Evolutionary conservation across 106 monocot species (phyloP), one percentile per base, ranked within the genome.

Genomic region (Gastrodia elata): DNA sequence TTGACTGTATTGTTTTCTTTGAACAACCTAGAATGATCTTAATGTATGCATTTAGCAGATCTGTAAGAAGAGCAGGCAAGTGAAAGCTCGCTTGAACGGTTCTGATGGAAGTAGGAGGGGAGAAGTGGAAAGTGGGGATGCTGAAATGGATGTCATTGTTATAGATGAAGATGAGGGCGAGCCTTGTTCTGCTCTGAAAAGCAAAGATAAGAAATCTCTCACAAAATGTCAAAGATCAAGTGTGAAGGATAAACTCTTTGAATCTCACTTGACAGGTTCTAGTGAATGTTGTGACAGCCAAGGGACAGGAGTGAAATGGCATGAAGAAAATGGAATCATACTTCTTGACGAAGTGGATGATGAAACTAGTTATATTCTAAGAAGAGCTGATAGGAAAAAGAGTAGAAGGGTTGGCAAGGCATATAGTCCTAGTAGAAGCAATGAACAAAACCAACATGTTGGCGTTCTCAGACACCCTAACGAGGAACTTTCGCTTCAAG

Each of bases 21-120:
- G 15, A 24, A 67, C 37, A 55, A 37, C 37, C 37, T 36, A 5
- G 67, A 67, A 20, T 38, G 37, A 38, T 37, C 20, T 35, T 5
- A 33, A 67, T 36, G 35, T 4, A 49, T 5, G 15, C 16, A 8
- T 38, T 38, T 48, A 15, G 33, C 65, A 56, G 61, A 55, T 4
- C 8, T 5, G 25, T 25, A 65, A 74, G 38, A 70, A 74, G 57
- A 24, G 30, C 9, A 59, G 55, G 77, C 39, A 61, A 61, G 27
- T 8, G 32, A 81, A 82, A 61, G 85, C 76, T 11, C 76, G 75
- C 73, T 70, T 78, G 76, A 85, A 73, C 68, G 69, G 79, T 27
- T 76, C 75, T 18, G 69, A 58, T 2, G 78, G 71, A 64, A 84
- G 75, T 20, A 76, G 72, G 33, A 57, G n/a, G 15, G 59, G 75